Evolutionary conservation across 805 yeast genomes (phyloP), one percentile per base, ranked within the genome.

Genomic region (Nakazawaea wyomingensis): DNA sequence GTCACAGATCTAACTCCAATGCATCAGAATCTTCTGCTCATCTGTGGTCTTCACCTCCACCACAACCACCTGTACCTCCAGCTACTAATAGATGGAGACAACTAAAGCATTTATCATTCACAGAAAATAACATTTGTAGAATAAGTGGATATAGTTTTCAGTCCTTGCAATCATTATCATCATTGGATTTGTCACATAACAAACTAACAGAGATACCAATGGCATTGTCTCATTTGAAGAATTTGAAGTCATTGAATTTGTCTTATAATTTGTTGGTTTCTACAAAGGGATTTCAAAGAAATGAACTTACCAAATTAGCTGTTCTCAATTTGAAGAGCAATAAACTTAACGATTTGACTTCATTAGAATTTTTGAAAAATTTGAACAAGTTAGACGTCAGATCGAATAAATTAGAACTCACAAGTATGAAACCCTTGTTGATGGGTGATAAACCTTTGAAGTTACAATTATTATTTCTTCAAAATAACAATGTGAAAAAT

Each of bases 111-210:
- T 49, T 71, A 6, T 66, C 73, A 2, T 54, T 71, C 9, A 51
- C 68, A 4, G 73, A 70, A 34, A 65, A 65, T 41, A 61, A 59
- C 33, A 62, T 71, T n/a, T 47, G 57, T 1, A 49, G 47, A 16
- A 55, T 71, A 8, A 52, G 54, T 39, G 53, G 50, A 26, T 50
- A 50, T 44, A 54, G 59, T 31, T 65, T 65, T 46, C 62, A 54
- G 37, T 55, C 48, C 32, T 51, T 61, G 17, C 55, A 50, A 16
- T 59, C 61, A 35, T 51, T 71, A 10, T 53, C 67, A 1, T 62
- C 72, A 2, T 64, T 80, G 39, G 83, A 81, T 51, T 57, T 80
- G 26, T 79, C 85, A 2, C 66, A 69, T 46, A 80, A 80, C 50
- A 56, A 67, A 31, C 60, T 80, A 24, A 68, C 67, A 19, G 57